Evolutionary conservation across 2,329 filamentous ascomycete species (phyloP).

Genomic region (Colletotrichum coccodes): DNA sequence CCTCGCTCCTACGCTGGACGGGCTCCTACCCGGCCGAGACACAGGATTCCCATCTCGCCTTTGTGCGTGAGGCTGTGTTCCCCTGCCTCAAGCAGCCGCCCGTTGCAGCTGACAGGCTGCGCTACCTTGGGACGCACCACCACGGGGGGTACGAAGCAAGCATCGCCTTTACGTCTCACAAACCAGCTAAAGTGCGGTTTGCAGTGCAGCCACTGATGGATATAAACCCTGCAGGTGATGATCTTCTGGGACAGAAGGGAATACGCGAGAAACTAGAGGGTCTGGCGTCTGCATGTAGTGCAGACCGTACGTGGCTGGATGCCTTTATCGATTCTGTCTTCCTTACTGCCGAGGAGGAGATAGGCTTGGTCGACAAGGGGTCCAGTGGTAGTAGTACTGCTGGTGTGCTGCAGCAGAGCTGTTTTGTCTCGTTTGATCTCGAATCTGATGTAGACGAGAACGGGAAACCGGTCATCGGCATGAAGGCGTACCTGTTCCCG

Average conservation of each 20-base stretch:
- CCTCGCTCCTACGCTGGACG: constrained; percentile 12
- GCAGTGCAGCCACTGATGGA: constrained; percentile 17
- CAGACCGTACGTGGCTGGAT: constrained; percentile 8
- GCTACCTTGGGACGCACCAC: constrained; percentile 16
- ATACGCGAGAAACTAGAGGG: constrained; percentile 13
- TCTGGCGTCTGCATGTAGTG: constrained; percentile 2
- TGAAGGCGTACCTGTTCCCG: constrained; percentile 24
- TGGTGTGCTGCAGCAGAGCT: neutral
- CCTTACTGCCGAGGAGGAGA: constrained; percentile 4
- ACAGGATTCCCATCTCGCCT: constrained; percentile 13
- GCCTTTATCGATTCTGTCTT: constrained; percentile 8
- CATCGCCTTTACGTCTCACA: constrained; percentile 11
- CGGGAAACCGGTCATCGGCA: neutral
- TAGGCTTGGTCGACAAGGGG: neutral
- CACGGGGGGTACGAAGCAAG: constrained; percentile 16
- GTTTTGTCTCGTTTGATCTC: constrained; percentile 11
- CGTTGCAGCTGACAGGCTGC: neutral
- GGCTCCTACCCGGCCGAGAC: constrained; percentile 9
- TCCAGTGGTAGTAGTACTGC: neutral
- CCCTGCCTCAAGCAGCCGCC: constrained; percentile 14
- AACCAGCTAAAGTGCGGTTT: constrained; percentile 10
- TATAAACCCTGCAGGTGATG: neutral
- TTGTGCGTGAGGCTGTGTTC: constrained; percentile 9
- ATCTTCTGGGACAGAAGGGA: constrained; percentile 5
- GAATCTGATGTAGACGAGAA: neutral